Conservation (phyloP, 2,329 filamentous ascomycete genomes). For the Zymoseptoria pseudotritici region DNA sequence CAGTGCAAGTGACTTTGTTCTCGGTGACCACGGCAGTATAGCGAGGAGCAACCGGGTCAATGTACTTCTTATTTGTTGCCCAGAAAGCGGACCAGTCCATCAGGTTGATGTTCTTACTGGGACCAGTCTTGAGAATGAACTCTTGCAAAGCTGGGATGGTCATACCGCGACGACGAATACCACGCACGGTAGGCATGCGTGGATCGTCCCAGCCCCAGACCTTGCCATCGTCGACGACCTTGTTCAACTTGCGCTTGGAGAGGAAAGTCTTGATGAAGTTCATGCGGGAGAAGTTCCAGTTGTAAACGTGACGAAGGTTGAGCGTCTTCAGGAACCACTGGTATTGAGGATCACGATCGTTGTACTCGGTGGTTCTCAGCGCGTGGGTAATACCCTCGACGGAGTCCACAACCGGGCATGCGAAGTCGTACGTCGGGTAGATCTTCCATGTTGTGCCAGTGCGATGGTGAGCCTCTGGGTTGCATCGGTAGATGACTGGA, state of each 20-base stretch:
- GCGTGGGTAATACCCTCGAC: slow-evolving; percentile 79
- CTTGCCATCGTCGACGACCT: slow-evolving; percentile 67
- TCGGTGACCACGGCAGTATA: slow-evolving; percentile 57
- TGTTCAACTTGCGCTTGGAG: slow-evolving; percentile 79
- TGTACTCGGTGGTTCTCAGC: slow-evolving; percentile 77
- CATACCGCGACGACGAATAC: slow-evolving; percentile 70
- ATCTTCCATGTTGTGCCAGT: slow-evolving; percentile 76
- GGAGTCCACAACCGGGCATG: slow-evolving; percentile 72
- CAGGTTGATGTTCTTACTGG: slow-evolving; percentile 73
- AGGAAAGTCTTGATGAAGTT: slow-evolving; percentile 78
- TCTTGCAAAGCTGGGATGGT: slow-evolving; percentile 71
- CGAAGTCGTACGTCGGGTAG: slow-evolving; percentile 83
- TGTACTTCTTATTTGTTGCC: slow-evolving; percentile 48
- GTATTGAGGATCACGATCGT: slow-evolving; percentile 78
- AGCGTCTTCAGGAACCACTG: slow-evolving; percentile 75
- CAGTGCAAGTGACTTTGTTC: slow-evolving; percentile 50
- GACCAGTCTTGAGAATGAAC: slow-evolving; percentile 78
- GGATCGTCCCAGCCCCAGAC: slow-evolving; percentile 85
- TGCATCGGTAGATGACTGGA: slow-evolving; percentile 96
- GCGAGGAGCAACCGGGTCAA: slow-evolving; percentile 42
- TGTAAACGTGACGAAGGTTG: slow-evolving; percentile 66
- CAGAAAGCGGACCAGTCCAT: slow-evolving; percentile 69
- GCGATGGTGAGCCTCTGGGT: slow-evolving; percentile 64
- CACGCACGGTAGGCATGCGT: slow-evolving; percentile 76
- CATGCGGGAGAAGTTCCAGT: slow-evolving; percentile 79